phyloP scores from a whole-genome alignment of 1,284 basidiomycete genomes.

The Ustilago lituana region DNA sequence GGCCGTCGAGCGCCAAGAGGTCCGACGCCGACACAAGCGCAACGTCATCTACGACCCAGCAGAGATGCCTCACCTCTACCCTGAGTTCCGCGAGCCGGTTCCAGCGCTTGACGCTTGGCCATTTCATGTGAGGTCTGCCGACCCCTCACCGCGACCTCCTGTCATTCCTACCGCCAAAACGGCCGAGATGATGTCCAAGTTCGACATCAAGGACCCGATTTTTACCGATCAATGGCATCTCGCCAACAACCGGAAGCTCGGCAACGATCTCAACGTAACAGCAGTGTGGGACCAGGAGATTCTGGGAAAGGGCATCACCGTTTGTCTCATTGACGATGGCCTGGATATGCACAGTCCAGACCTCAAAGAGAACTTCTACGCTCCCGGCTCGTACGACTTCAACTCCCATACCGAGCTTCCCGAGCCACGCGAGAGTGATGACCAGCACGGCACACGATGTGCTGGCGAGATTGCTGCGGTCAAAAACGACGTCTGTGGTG shows the following conservation, averaged over 20 bases:
- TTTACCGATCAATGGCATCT: conserved; percentile 90
- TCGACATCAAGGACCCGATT: conserved; percentile 85
- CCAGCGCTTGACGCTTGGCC: conserved; percentile 38
- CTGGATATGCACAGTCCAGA: conserved; percentile 89
- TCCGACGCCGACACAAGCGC: conserved; percentile 63
- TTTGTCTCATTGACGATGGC: conserved; percentile 94
- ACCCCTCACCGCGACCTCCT: conserved; percentile 49
- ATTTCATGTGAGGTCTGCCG: conserved; percentile 25
- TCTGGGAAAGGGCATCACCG: conserved; percentile 84
- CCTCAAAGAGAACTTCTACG: conserved; percentile 87
- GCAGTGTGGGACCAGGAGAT: conserved; percentile 86
- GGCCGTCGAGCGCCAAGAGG: conserved; percentile 61
- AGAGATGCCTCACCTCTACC: conserved; percentile 60
- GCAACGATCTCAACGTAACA: conserved; percentile 83
- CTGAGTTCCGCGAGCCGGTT: conserved; percentile 45
- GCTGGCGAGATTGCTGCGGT: conserved; percentile 97
- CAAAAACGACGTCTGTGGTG: conserved; percentile 93
- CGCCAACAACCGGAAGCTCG: conserved; percentile 58
- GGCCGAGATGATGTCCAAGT: conserved; percentile 54
- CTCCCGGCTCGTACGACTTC: conserved; percentile 92
- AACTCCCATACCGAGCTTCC: conserved; percentile 91
- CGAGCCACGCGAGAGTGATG: conserved; percentile 85
- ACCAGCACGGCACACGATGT: conserved; percentile 97
- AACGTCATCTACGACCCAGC: conserved; percentile 62
- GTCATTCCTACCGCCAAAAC: conserved; percentile 41